Percentiles rank a stretch among this genome's conserved stretches.
These are phyloP conservation scores for Tubosaeta sp. DNA, from an alignment of 768 basidiomycete species.

Conservation along the genomic window DNA sequence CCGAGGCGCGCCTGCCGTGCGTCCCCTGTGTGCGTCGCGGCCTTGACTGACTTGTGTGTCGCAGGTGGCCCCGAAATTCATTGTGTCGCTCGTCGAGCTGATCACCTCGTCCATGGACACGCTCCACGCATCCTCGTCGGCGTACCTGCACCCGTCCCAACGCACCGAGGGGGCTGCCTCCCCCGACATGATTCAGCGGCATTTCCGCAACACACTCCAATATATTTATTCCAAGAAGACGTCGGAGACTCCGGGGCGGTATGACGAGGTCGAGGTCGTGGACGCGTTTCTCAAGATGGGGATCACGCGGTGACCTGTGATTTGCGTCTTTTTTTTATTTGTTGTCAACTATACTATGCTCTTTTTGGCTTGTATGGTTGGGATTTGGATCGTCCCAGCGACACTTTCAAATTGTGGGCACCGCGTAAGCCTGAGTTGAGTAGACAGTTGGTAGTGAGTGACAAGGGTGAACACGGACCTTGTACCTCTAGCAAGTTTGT, in stretches of 20 bases:
- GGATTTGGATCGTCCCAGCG: not conserved
- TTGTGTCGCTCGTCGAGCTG: constrained; percentile 93
- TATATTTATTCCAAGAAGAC: constrained; percentile 79
- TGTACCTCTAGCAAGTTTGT: too few species aligned
- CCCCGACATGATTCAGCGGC: constrained; percentile 89
- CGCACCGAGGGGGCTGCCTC: constrained; percentile 90
- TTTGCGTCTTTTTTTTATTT: not conserved
- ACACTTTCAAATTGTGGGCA: too few species aligned
- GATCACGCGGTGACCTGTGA: constrained; percentile 45
- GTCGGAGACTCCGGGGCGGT: constrained; percentile 39
- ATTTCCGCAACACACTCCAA: constrained; percentile 86
- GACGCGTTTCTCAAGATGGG: constrained; percentile 91
- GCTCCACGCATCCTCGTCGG: constrained; percentile 59
- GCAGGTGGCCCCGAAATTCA: constrained; percentile 89
- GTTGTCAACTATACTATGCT: not conserved
- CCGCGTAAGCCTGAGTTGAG: too few species aligned
- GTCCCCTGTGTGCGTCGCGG: constrained; percentile 24
- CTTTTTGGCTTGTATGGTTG: not conserved
- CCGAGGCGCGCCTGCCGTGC: constrained; percentile 83
- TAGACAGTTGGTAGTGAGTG: too few species aligned
- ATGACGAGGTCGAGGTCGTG: constrained; percentile 85
- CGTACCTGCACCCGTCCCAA: constrained; percentile 81
- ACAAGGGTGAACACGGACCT: too few species aligned
- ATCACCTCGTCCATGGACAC: constrained; percentile 93
- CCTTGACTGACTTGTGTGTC: not conserved